Evolutionary conservation across 2,329 filamentous ascomycete genomes (phyloP).

Genomic region (Penicillium sp.): DNA sequence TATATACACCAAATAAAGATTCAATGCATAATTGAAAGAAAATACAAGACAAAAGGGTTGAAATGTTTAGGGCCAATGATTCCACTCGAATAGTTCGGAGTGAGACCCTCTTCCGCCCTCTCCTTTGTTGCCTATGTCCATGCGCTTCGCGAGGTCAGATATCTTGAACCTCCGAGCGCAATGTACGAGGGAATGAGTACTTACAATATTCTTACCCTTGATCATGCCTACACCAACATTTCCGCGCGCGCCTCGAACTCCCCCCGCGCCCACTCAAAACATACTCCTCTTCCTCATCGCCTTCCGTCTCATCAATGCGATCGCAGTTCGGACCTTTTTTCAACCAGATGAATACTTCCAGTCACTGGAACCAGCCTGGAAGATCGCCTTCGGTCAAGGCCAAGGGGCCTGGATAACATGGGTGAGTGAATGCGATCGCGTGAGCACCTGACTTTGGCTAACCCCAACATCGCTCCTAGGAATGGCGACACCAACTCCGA

Average conservation of each 20-base stretch:
- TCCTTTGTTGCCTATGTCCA: background rate
- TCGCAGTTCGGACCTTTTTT: conserved; percentile 84
- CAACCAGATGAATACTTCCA: conserved; percentile 99
- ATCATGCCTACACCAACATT: conserved; percentile 10
- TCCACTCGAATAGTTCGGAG: background rate
- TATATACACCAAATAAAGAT: background rate
- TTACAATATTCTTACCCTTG: background rate
- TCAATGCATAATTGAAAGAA: background rate
- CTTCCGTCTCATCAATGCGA: conserved; percentile 76
- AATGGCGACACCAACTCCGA: conserved; percentile 86
- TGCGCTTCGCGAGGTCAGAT: background rate
- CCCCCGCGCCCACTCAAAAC: conserved; percentile 15
- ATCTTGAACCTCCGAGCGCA: conserved; percentile 1
- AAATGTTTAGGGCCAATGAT: background rate
- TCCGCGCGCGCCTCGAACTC: conserved; percentile 13
- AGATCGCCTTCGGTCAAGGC: conserved; percentile 72
- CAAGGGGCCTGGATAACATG: conserved; percentile 93
- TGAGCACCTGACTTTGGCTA: conserved; percentile 1
- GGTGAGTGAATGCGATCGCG: conserved; percentile 57
- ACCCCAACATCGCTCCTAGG: conserved; percentile 53
- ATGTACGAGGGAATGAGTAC: background rate
- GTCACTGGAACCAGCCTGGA: conserved; percentile 91
- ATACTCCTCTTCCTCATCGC: conserved; percentile 53
- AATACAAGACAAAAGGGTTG: background rate
- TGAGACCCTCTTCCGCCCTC: background rate